Evolutionary conservation across 2,329 filamentous ascomycete species (phyloP).

Genomic region (Fusarium verrucosum): DNA sequence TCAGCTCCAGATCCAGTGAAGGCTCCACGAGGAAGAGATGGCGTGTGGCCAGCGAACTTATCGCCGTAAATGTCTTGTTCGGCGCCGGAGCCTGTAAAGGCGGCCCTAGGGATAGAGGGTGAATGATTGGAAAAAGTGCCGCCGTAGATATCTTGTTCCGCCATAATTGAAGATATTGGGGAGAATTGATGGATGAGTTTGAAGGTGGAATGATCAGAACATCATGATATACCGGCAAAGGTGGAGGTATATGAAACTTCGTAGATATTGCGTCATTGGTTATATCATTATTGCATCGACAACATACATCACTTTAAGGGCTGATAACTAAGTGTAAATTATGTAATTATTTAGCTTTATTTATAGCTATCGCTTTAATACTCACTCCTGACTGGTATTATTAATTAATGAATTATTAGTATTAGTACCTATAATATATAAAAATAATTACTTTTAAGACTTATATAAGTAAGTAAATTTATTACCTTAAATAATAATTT

Average conservation of each 20-base stretch:
- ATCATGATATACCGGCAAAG: conserved; percentile 3
- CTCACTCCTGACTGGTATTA: too few species aligned
- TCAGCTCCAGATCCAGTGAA: conserved; percentile 6
- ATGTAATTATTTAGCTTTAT: not conserved
- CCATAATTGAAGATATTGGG: not conserved
- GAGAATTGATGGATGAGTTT: not conserved
- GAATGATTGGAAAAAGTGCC: not conserved
- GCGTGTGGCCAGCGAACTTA: not conserved
- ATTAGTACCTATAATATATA: too few species aligned
- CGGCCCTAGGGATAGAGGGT: not conserved
- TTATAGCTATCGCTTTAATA: too few species aligned
- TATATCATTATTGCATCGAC: conserved; percentile 25
- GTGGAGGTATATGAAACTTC: conserved; percentile 4
- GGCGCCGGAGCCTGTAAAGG: not conserved
- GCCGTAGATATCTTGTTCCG: conserved; percentile 11
- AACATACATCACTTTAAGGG: not conserved
- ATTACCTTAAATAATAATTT: too few species aligned
- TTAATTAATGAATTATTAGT: too few species aligned
- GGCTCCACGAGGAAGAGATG: not conserved
- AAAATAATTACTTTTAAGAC: too few species aligned
- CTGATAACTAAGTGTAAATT: not conserved
- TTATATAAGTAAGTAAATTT: too few species aligned
- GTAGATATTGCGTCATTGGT: conserved; percentile 29
- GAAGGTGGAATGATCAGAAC: not conserved
- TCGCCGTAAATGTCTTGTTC: conserved; percentile 9